phyloP scores from a whole-genome alignment of 2,329 filamentous ascomycete species.

The Cercospora citrullina region DNA sequence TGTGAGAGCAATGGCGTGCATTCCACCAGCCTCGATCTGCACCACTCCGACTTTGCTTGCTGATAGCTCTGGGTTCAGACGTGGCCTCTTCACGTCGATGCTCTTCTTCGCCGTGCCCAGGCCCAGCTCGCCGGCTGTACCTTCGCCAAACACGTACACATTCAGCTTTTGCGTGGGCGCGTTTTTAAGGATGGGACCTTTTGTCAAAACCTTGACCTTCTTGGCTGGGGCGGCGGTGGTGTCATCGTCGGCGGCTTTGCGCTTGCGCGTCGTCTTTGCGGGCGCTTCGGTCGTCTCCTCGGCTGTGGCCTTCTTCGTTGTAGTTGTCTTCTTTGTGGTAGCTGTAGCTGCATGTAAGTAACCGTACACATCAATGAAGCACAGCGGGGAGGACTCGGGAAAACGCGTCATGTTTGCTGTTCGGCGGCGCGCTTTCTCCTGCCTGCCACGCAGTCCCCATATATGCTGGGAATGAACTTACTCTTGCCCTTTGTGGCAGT shows the following conservation, averaged over 20 bases:
- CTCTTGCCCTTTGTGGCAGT: slow-evolving; percentile 25
- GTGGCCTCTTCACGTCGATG: slow-evolving; percentile 73
- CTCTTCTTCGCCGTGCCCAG: slow-evolving; percentile 66
- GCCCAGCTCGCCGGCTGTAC: slow-evolving; percentile 77
- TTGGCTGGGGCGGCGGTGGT: slow-evolving; percentile 34
- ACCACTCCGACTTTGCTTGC: slow-evolving; percentile 65
- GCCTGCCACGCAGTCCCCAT: neutral
- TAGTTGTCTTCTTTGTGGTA: slow-evolving; percentile 29
- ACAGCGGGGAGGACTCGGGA: slow-evolving; percentile 13
- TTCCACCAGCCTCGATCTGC: slow-evolving; percentile 74
- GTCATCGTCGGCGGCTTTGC: slow-evolving; percentile 33
- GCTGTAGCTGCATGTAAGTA: slow-evolving; percentile 29
- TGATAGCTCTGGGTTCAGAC: slow-evolving; percentile 63
- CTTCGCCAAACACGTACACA: slow-evolving; percentile 79
- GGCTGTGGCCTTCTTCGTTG: slow-evolving; percentile 22
- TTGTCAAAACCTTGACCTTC: slow-evolving; percentile 34
- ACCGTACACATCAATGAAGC: slow-evolving; percentile 20
- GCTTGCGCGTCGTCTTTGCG: slow-evolving; percentile 30
- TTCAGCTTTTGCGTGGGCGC: slow-evolving; percentile 65
- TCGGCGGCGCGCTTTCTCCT: neutral
- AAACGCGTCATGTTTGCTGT: slow-evolving; percentile 19
- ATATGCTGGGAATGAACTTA: slow-evolving; percentile 16
- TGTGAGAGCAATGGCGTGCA: slow-evolving; percentile 77
- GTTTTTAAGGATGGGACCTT: slow-evolving; percentile 58
- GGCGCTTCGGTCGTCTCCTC: slow-evolving; percentile 15